Conservation (phyloP, 257 asterid species). For the Solanum pinnatisectum region DNA sequence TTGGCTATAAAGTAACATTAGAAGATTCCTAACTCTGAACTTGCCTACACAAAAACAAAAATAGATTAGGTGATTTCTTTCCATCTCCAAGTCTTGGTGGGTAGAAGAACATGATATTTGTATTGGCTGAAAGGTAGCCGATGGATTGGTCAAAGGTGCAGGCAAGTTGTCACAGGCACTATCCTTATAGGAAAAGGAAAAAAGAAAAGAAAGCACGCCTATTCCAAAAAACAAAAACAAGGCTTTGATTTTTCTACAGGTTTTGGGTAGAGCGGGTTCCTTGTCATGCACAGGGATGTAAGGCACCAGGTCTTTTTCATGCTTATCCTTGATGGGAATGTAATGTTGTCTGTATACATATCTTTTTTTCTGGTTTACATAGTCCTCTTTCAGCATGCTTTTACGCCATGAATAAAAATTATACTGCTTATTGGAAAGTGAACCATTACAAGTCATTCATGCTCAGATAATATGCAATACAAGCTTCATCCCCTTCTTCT, state of each 20-base stretch:
- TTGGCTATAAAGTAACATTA: background rate
- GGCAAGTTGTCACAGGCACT: background rate
- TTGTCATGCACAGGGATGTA: background rate
- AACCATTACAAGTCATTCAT: background rate
- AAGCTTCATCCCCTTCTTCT: background rate
- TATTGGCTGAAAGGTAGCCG: background rate
- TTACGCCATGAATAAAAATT: background rate
- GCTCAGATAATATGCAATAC: background rate
- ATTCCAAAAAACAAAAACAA: background rate
- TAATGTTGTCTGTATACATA: background rate
- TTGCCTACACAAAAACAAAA: background rate
- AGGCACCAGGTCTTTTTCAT: background rate
- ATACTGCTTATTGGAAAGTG: background rate
- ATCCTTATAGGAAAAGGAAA: background rate
- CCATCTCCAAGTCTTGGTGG: background rate
- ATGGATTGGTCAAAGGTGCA: background rate
- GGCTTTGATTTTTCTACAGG: background rate
- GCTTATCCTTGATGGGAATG: background rate
- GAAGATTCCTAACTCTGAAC: background rate
- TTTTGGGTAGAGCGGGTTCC: background rate
- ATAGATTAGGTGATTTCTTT: background rate
- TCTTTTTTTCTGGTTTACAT: background rate
- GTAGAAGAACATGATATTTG: background rate
- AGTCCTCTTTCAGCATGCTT: background rate
- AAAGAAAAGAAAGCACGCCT: background rate